Base-by-base conservation (phyloP, 2,329 filamentous ascomycete genomes). In the Daldinia sp. region DNA sequence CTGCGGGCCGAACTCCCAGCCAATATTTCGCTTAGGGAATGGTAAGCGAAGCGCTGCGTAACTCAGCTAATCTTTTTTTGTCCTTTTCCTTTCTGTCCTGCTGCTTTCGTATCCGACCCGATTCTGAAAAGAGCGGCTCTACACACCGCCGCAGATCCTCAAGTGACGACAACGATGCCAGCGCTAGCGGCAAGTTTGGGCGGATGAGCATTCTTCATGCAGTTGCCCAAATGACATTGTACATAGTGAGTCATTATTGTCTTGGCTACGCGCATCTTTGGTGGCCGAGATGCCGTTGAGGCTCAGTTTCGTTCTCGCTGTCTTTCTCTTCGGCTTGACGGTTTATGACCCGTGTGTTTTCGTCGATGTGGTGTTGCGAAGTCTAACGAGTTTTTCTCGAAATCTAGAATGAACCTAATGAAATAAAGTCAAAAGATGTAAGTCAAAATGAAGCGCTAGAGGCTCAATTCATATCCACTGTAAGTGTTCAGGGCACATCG, bases 21-120 rank as follows among this genome's bases (percentile, higher is more conserved):
- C 21, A 54, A 34, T 48, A 48, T 48, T 19, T 29, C n/a, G 7
- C 23, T 30, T 30, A n/a, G 25, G 25, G 45, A 17, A 30, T 19
- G 25, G 21, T 15, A 52, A 53, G 37, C 45, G 45, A 48, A 21
- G 30, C n/a, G 25, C 45, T 48, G 45, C 45, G 45, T 48, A 48
- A 48, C 45, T 29, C 25, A 19, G 15, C 45, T n/a, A n/a, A n/a
- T n/a, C n/a, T n/a, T n/a, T n/a, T 15, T 30, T 48, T 29, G 27
- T 15, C n/a, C n/a, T n/a, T n/a, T n/a, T n/a, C n/a, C n/a, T n/a
- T n/a, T n/a, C n/a, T n/a, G n/a, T n/a, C n/a, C n/a, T n/a, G n/a
- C n/a, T n/a, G n/a, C n/a, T n/a, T 48, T 47, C 25, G 25, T 47
- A 27, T 27, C 3, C n/a, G 29, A 17, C 23, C 29, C 29, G 15